Conservation (phyloP, 495 filamentous ascomycete genomes). For the Penicillium ochrochloron region DNA sequence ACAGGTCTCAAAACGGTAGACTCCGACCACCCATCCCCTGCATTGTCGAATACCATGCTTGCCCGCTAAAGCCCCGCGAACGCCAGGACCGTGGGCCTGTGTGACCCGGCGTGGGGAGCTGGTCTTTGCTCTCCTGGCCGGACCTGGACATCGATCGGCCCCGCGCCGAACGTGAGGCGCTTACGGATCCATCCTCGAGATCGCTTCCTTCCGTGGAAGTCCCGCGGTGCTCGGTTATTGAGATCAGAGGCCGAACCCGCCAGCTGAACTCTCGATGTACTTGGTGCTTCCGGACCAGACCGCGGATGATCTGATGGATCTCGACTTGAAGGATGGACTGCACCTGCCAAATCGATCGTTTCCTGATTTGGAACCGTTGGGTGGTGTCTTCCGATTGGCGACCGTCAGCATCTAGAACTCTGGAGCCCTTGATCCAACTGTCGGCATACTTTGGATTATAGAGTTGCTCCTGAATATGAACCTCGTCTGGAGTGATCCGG, state of each 20-base stretch:
- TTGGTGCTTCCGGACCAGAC: constrained; percentile 25
- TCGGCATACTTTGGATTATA: constrained; percentile 18
- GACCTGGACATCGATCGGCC: constrained; percentile 11
- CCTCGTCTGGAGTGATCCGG: constrained; percentile 34
- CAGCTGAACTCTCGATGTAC: constrained; percentile 20
- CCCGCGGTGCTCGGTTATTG: neutral
- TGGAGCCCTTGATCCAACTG: constrained; percentile 29
- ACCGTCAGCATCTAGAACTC: constrained; percentile 9
- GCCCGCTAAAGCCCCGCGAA: constrained; percentile 3
- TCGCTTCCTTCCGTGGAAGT: constrained; percentile 11
- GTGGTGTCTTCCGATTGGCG: constrained; percentile 8
- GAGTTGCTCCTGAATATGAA: constrained; percentile 29
- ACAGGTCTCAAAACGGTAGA: constrained; percentile 1
- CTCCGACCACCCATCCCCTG: neutral
- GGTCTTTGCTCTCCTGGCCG: constrained; percentile 1
- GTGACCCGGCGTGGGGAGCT: neutral
- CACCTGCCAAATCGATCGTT: constrained; percentile 24
- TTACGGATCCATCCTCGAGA: constrained; percentile 22
- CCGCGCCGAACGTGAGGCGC: neutral
- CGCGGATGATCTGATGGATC: constrained; percentile 24
- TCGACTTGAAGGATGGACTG: constrained; percentile 29
- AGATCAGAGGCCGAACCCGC: constrained; percentile 6
- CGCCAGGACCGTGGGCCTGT: constrained; percentile 4
- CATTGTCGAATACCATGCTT: constrained; percentile 10
- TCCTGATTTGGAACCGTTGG: constrained; percentile 18